Conservation (phyloP, 2,329 filamentous ascomycete species). For the Nigrograna mackinnonii region DNA sequence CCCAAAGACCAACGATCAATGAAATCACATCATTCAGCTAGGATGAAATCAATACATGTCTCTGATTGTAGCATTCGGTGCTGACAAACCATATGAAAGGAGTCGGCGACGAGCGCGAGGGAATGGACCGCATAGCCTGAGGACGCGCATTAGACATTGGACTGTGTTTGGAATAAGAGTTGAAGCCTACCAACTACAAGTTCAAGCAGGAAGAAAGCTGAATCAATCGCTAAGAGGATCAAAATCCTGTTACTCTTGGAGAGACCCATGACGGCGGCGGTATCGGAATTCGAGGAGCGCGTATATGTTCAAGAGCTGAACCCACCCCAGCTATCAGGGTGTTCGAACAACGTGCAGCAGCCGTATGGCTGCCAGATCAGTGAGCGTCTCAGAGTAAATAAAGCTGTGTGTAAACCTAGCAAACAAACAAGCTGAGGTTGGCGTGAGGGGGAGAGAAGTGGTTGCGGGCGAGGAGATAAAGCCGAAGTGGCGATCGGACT, state of each 20-base stretch:
- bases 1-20: conserved; percentile 89
- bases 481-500: too few species aligned
- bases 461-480: too few species aligned
- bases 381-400: too few species aligned
- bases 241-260: conserved; percentile 92
- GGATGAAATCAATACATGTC: neutral
- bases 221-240: conserved; percentile 89
- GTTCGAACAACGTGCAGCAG: too few species aligned
- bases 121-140: conserved; percentile 82
- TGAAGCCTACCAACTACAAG: conserved; percentile 67
- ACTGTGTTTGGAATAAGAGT: neutral
- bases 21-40: conserved; percentile 97
- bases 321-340: too few species aligned
- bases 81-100: conserved; percentile 87
- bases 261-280: conserved; percentile 71
- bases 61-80: too few species aligned
- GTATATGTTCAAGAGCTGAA: too few species aligned
- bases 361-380: too few species aligned
- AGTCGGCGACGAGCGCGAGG: conserved; percentile 90
- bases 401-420: too few species aligned
- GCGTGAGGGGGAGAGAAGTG: too few species aligned
- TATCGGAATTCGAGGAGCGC: too few species aligned
- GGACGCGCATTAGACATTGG: conserved; percentile 8
- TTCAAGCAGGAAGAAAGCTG: conserved; percentile 88
- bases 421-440: too few species aligned